These are phyloP conservation scores for Xylaria sp. DNA, from an alignment of 2,329 filamentous ascomycete genomes.

Conservation along the genomic window DNA sequence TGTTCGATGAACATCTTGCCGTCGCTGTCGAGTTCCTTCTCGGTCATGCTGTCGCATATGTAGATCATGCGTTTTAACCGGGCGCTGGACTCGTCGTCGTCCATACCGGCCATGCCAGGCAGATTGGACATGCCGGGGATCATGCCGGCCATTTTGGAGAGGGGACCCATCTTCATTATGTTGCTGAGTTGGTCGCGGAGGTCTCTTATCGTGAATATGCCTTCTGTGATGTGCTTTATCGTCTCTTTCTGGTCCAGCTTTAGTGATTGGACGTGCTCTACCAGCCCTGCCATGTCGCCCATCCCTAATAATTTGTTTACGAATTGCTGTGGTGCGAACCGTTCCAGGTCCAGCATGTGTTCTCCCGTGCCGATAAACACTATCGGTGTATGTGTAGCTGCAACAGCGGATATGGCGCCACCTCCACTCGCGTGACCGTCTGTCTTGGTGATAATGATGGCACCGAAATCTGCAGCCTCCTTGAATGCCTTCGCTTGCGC, in stretches of 20 bases:
- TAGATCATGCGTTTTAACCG: constrained; percentile 99
- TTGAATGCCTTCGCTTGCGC: constrained; percentile 97
- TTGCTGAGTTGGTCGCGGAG: constrained; percentile 94
- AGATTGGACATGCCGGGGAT: constrained; percentile 93
- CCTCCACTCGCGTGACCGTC: constrained; percentile 95
- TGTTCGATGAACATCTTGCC: constrained; percentile 95
- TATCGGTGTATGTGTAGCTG: constrained; percentile 94
- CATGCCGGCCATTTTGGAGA: constrained; percentile 99
- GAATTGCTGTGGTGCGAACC: constrained; percentile 92
- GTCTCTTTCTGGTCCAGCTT: constrained; percentile 98
- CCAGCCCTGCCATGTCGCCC: constrained; percentile 94
- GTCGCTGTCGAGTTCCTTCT: constrained; percentile 93
- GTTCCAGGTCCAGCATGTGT: constrained; percentile 94
- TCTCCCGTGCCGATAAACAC: constrained; percentile 98
- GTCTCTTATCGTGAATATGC: constrained; percentile 94
- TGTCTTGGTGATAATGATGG: constrained; percentile 99
- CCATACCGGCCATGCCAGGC: constrained; percentile 84
- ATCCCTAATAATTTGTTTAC: constrained; percentile 94
- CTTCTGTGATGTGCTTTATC: constrained; percentile 98
- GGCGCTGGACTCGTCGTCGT: constrained; percentile 92
- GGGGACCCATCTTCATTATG: constrained; percentile 99
- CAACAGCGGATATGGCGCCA: constrained; percentile 96
- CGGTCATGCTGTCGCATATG: constrained; percentile 98
- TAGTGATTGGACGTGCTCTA: constrained; percentile 95
- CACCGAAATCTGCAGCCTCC: constrained; percentile 94